Base-by-base conservation (phyloP, 768 basidiomycete genomes). In the Paxillus ammoniavirescens region DNA sequence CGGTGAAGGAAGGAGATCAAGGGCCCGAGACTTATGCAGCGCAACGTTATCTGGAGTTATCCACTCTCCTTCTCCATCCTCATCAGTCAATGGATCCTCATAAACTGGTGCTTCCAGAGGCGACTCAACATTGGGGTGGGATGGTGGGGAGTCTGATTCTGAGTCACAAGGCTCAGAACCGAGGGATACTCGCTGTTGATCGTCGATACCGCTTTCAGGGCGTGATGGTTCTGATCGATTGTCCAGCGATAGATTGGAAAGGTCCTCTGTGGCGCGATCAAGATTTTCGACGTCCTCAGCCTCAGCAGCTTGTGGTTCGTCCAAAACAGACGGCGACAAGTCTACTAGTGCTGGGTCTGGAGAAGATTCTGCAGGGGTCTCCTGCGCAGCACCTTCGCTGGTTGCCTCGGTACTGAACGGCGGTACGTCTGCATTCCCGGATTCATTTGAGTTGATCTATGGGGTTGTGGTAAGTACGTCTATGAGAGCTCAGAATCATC, bases 51-150 rank as follows among this genome's bases (percentile, higher is more conserved):
- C 74, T 0, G 92, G 94, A 13, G 94, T 99, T 68, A 99, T 97
- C 97, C 97, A 99, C 66, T 95, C 94, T 8, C 93, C 93, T 67
- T 89, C 89, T 13, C 86, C 89, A 57, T 92, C 91, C 17, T 81
- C 78, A 55, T 81, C 79, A 52, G 86, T 84, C 0, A 84, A 86
- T 1, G 87, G 88, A 66, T 91, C 89, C 18, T 89, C 89, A 59
- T 82, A 91, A 10, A 90, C 59, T 1, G 78, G 77, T 9, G 8
- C 30, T 36, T 63, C 56, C 7, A 59, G 41, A 42, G 56, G 61
- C 45, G 50, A 57, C n/a, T 58, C 13, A 42, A 47, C 30, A 48
- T 44, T 52, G 47, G 42, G 14, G 14, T 30, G 28, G n/a, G 59
- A 47, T 17, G n/a, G 23, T 3, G 47, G 26, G 26, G 59, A 69